phyloP scores from a whole-genome alignment of 2,329 filamentous ascomycete species.

The Juglanconis juglandina region DNA sequence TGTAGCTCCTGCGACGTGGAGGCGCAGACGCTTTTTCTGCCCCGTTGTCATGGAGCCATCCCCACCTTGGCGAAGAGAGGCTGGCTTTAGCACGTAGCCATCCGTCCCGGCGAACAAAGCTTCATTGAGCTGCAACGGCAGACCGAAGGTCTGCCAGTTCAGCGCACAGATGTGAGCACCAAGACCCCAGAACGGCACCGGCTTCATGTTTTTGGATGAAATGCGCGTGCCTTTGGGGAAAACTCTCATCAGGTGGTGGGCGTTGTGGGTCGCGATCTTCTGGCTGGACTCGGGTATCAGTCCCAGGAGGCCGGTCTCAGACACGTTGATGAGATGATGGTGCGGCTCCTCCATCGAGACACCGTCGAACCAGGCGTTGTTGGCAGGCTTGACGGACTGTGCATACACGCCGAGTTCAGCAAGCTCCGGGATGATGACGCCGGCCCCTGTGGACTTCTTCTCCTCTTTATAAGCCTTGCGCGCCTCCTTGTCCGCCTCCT shows the following conservation, averaged over 20 bases:
- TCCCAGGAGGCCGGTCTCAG: constrained; percentile 54
- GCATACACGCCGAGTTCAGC: constrained; percentile 66
- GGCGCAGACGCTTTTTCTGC: constrained; percentile 43
- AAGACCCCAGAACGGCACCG: constrained; percentile 62
- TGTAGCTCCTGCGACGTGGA: constrained; percentile 61
- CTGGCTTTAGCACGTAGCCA: constrained; percentile 64
- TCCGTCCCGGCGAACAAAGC: constrained; percentile 63
- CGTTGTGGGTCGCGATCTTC: constrained; percentile 58
- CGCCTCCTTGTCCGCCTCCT: constrained; percentile 44
- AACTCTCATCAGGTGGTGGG: constrained; percentile 66
- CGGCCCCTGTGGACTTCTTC: constrained; percentile 42
- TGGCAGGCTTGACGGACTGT: constrained; percentile 64
- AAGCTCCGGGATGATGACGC: constrained; percentile 60
- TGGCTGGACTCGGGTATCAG: constrained; percentile 45
- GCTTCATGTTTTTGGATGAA: constrained; percentile 61
- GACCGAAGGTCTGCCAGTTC: constrained; percentile 68
- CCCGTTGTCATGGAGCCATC: constrained; percentile 34
- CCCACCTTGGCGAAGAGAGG: constrained; percentile 54
- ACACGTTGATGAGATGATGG: constrained; percentile 67
- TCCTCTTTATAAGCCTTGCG: constrained; percentile 52
- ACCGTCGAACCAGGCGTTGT: constrained; percentile 62
- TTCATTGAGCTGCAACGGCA: constrained; percentile 65
- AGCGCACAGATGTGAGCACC: constrained; percentile 68
- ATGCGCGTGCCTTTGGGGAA: constrained; percentile 68
- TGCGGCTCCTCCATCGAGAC: constrained; percentile 55